A percentile compares a stretch with the other conserved stretches of the same genome.
Conservation (phyloP, 768 basidiomycete species). For the Naganishia antarctica region DNA sequence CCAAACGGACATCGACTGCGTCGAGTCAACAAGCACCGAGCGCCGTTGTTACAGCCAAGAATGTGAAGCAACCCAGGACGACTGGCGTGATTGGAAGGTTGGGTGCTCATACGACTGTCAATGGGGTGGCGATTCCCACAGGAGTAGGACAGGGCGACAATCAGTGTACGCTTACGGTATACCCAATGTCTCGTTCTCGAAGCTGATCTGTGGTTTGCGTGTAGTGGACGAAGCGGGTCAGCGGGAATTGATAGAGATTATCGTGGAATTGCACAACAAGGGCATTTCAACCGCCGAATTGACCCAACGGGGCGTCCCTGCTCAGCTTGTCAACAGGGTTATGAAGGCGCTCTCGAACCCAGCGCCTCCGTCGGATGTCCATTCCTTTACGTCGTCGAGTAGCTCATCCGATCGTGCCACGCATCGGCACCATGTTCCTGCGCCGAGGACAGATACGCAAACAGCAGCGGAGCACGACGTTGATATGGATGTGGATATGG, state of each 20-base stretch:
- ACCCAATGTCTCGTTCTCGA: not conserved
- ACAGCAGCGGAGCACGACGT: not conserved
- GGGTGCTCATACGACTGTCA: constrained; percentile 10
- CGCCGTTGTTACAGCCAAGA: not conserved
- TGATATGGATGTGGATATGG: constrained; percentile 16
- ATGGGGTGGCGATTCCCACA: constrained; percentile 7
- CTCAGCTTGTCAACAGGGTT: constrained; percentile 13
- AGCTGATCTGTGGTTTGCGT: not conserved
- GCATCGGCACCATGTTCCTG: not conserved
- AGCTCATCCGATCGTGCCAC: not conserved
- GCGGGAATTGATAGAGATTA: constrained; percentile 11
- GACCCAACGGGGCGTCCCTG: constrained; percentile 7
- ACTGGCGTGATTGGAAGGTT: constrained; percentile 11
- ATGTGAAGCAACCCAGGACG: not conserved
- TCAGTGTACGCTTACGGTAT: not conserved
- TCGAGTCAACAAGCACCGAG: too few relatives aligned
- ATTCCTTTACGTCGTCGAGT: not conserved
- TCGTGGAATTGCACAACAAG: constrained; percentile 14
- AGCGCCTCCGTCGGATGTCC: not conserved
- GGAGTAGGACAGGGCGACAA: constrained; percentile 6
- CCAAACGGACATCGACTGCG: too few relatives aligned
- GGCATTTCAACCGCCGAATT: constrained; percentile 6
- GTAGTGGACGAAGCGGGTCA: constrained; percentile 18
- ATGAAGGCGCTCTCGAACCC: constrained; percentile 8
- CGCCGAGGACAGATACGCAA: not conserved